Conservation (phyloP, 139 green algal species). For the Volvox africanus region DNA sequence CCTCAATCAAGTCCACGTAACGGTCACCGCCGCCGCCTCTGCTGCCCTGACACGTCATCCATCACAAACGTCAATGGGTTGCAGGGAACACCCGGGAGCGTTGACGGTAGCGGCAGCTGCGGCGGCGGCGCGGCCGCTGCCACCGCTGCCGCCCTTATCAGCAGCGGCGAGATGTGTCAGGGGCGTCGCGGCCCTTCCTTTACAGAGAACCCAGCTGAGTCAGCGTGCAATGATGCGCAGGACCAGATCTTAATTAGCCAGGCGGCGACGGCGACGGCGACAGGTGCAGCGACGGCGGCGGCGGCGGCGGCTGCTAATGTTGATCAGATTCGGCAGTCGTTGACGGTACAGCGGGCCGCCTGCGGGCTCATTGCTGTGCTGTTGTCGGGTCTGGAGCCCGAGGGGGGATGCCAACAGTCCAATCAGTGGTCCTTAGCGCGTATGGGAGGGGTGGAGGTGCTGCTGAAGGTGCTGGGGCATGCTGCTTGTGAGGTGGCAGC, state of each 20-base stretch:
- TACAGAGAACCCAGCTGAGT: too few relatives aligned
- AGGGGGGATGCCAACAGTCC: background rate
- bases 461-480: background rate
- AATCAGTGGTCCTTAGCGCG: constrained; percentile 34
- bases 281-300: background rate
- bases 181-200: too few relatives aligned
- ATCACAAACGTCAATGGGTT: too few relatives aligned
- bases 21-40: too few relatives aligned
- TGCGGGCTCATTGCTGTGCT: background rate
- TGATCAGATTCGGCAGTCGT: background rate
- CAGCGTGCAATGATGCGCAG: too few relatives aligned
- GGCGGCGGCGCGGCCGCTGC: background rate
- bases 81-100: background rate
- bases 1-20: too few relatives aligned
- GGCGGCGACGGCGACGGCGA: too few relatives aligned
- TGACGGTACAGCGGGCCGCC: background rate
- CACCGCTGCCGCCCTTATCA: background rate
- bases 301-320: background rate
- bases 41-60: too few relatives aligned
- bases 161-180: too few relatives aligned
- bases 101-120: background rate
- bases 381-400: background rate
- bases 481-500: background rate
- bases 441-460: constrained; percentile 34
- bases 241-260: too few relatives aligned